Percentiles rank a stretch among this genome's conserved stretches.
Evolutionary conservation across 257 asterid species (phyloP).

Genomic region (Verbena officinalis): DNA sequence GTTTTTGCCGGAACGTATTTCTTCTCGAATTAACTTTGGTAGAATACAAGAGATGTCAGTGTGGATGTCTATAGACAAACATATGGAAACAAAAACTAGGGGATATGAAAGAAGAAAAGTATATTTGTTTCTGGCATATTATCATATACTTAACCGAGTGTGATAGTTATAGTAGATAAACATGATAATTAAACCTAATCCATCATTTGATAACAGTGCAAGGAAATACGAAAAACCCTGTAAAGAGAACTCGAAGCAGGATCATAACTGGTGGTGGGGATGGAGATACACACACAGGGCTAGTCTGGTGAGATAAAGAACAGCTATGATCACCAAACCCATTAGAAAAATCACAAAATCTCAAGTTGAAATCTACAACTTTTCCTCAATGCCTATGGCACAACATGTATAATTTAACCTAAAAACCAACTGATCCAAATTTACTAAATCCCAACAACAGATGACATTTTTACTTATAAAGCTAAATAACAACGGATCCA

Average conservation of each 20-base stretch:
- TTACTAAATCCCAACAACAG: background rate
- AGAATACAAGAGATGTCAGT: conserved; percentile 23
- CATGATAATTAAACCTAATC: background rate
- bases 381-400: conserved; percentile 21
- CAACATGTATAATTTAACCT: conserved; percentile 13
- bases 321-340: conserved; percentile 4
- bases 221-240: background rate
- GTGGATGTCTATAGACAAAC: conserved; percentile 6
- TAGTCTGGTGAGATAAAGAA: background rate
- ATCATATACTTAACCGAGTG: background rate
- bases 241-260: background rate
- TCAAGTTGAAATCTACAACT: conserved; percentile 1
- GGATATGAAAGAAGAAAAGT: background rate
- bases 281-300: no score
- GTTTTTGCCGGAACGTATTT: conserved; percentile 70
- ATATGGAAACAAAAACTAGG: background rate
- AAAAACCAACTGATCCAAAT: background rate
- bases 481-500: no score
- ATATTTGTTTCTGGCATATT: background rate
- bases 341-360: background rate
- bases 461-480: no score
- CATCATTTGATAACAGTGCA: background rate
- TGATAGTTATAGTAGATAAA: background rate
- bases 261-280: background rate
- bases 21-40: conserved; percentile 71